A percentile compares a stretch with the other conserved stretches of the same genome.
Conservation (phyloP, 345 rosid species). For the Linum tenue region DNA sequence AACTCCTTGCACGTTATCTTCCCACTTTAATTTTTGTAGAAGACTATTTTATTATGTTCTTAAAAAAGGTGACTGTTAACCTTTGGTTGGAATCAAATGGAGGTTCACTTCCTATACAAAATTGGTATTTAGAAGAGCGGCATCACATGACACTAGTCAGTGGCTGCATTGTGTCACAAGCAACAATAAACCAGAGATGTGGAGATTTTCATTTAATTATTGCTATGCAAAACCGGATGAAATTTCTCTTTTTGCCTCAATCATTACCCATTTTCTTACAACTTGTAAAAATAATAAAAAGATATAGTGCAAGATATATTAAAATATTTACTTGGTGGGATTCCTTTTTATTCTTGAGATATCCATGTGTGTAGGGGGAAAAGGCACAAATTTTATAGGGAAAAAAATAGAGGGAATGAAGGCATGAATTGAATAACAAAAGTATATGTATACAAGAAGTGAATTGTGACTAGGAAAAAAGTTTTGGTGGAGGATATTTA, state of each 20-base stretch:
- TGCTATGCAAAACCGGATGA: constrained; percentile 34
- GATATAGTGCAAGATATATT: background rate
- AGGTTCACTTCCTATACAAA: background rate
- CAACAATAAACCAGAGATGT: constrained; percentile 20
- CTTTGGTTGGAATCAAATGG: background rate
- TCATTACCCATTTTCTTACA: constrained; percentile 30
- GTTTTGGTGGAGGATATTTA: no score
- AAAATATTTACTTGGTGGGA: background rate
- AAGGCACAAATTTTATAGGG: background rate
- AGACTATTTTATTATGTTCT: no score
- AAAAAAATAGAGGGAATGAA: no score
- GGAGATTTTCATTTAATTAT: constrained; percentile 12
- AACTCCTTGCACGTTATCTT: no score
- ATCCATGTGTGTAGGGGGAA: background rate
- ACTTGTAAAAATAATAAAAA: no score
- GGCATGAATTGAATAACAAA: no score
- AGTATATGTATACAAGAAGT: no score
- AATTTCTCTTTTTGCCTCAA: constrained; percentile 55
- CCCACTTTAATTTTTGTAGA: no score
- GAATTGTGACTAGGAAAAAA: no score
- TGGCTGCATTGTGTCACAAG: constrained; percentile 33
- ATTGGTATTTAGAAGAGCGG: background rate
- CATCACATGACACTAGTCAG: constrained; percentile 4
- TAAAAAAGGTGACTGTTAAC: no score
- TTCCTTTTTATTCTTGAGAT: background rate